Evolutionary conservation across 2,329 filamentous ascomycete species (phyloP).

Genomic region (Dactylellina haptotyla): DNA sequence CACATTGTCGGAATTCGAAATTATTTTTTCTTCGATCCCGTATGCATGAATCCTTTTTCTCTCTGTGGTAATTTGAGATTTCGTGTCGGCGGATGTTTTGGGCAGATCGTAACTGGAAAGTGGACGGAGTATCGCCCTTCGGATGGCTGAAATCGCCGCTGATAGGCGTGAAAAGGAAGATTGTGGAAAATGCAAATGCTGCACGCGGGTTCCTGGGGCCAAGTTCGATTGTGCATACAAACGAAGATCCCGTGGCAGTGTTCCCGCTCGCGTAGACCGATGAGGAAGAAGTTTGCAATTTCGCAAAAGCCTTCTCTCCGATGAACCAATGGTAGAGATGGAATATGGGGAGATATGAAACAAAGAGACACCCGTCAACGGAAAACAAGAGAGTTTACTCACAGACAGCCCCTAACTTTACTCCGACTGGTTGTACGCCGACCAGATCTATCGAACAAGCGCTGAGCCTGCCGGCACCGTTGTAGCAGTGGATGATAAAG

Average conservation of each 20-base stretch:
- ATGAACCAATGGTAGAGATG: background rate
- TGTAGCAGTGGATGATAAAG: conserved; percentile 45
- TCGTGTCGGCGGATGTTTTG: too few species aligned
- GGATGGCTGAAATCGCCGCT: background rate
- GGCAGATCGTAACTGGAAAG: too few species aligned
- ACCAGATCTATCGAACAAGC: conserved; percentile 37
- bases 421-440: conserved; percentile 11
- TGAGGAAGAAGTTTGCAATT: too few species aligned
- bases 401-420: conserved; percentile 44
- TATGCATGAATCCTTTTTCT: background rate
- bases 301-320: too few species aligned
- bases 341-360: too few species aligned
- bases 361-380: background rate
- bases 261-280: background rate
- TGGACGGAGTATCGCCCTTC: background rate
- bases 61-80: too few species aligned
- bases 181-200: background rate
- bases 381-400: conserved; percentile 8
- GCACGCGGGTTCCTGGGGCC: background rate
- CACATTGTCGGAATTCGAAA: background rate
- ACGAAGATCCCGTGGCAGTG: background rate
- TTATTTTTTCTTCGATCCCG: background rate
- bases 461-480: conserved; percentile 16
- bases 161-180: background rate
- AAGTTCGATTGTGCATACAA: background rate